phyloP scores from a whole-genome alignment of 1,284 basidiomycete species.

The Cutaneotrichosporon dermatis region DNA sequence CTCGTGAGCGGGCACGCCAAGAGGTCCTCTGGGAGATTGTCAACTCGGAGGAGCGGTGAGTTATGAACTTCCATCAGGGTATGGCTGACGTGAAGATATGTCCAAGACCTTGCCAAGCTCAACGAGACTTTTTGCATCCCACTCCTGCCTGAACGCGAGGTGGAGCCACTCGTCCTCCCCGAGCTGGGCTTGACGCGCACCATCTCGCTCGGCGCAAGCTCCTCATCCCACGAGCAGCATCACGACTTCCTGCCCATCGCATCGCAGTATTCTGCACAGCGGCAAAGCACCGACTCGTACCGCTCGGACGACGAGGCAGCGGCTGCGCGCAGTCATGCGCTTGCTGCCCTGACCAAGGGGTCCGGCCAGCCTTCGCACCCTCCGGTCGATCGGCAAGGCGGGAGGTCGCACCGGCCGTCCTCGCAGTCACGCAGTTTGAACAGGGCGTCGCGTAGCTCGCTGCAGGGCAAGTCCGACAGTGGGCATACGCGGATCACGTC shows the following conservation, averaged over 20 bases:
- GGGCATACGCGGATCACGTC: constrained; percentile 14
- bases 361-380: neutral
- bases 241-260: constrained; percentile 70
- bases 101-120: constrained; percentile 80
- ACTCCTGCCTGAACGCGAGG: constrained; percentile 68
- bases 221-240: constrained; percentile 5
- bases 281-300: constrained; percentile 13
- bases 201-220: constrained; percentile 7
- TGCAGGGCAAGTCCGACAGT: neutral
- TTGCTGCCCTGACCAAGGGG: constrained; percentile 34
- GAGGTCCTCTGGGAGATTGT: constrained; percentile 99
- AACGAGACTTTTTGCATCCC: constrained; percentile 89
- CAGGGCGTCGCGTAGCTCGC: neutral
- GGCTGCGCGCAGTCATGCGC: constrained; percentile 31
- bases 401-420: no score
- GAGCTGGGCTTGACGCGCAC: constrained; percentile 26
- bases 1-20: constrained; percentile 88
- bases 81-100: constrained; percentile 59
- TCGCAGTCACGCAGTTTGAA: no score
- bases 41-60: constrained; percentile 87
- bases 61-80: constrained; percentile 20
- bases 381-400: no score
- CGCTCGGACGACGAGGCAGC: constrained; percentile 1
- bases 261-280: constrained; percentile 60
- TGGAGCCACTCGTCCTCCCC: constrained; percentile 52